Conservation (phyloP, 179 eudicot genomes). For the Spergularia azorica region DNA sequence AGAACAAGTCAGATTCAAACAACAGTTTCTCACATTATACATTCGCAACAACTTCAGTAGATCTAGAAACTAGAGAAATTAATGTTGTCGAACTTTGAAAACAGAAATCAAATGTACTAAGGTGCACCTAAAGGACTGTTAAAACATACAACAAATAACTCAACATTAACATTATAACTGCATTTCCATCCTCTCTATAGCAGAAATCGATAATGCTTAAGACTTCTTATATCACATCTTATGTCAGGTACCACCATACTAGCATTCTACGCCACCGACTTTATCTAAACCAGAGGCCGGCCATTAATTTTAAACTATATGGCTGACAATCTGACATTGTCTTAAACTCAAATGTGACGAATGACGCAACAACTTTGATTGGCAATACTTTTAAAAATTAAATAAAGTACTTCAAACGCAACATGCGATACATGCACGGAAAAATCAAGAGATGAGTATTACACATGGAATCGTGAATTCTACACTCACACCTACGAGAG, state of each 20-base stretch:
- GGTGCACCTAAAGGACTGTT: not conserved
- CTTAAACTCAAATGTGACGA: too few species aligned
- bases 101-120: not conserved
- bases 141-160: not conserved
- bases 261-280: not conserved
- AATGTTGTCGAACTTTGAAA: not conserved
- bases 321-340: too few species aligned
- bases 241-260: not conserved
- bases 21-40: not conserved
- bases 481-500: too few species aligned
- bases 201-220: not conserved
- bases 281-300: not conserved
- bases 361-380: too few species aligned
- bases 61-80: not conserved
- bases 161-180: not conserved
- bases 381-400: too few species aligned
- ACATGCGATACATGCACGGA: too few species aligned
- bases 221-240: not conserved
- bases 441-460: too few species aligned
- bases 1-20: not conserved
- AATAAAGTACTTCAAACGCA: too few species aligned
- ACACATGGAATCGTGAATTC: too few species aligned
- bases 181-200: not conserved
- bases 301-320: not conserved
- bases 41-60: too few species aligned